Conservation (phyloP, 352 stramenopile species). For the Globisporangium parvum region DNA sequence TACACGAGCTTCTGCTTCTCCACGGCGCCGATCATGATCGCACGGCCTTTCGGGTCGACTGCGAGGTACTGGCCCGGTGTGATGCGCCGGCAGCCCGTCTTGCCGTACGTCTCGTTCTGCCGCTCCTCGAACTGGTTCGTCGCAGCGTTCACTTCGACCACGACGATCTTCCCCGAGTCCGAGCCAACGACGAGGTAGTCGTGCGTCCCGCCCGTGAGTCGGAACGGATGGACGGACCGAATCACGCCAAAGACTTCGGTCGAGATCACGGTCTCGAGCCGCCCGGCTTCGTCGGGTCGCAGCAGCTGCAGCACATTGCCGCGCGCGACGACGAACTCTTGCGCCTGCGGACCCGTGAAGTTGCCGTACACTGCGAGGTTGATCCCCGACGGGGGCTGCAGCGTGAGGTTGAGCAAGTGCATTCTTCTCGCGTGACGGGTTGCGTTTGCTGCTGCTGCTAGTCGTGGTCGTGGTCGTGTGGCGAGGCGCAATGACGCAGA, state of each 20-base stretch:
- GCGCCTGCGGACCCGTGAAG: constrained; percentile 86
- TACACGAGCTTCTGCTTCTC: constrained; percentile 99
- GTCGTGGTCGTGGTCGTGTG: background rate
- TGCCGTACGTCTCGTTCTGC: constrained; percentile 95
- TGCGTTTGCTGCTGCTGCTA: background rate
- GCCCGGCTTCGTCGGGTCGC: constrained; percentile 61
- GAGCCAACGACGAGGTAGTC: constrained; percentile 96
- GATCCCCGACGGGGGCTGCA: constrained; percentile 77
- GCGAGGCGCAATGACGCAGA: no score
- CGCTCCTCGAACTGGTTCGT: constrained; percentile 74
- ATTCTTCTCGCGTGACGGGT: constrained; percentile 21
- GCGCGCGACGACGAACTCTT: constrained; percentile 94
- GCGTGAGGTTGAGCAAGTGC: constrained; percentile 87
- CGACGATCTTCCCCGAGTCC: constrained; percentile 94
- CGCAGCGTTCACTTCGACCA: constrained; percentile 91
- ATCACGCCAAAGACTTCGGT: constrained; percentile 91
- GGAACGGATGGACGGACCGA: constrained; percentile 89
- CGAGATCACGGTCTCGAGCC: constrained; percentile 74
- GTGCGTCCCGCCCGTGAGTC: constrained; percentile 76
- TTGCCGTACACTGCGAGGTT: constrained; percentile 88
- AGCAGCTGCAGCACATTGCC: constrained; percentile 94
- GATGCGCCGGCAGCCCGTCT: constrained; percentile 94
- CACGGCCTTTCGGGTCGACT: constrained; percentile 95
- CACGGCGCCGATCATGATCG: constrained; percentile 93
- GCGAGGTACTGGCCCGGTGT: constrained; percentile 98